Base-by-base conservation (phyloP, 208 protist species). In the Tritrichomonas musculus region DNA sequence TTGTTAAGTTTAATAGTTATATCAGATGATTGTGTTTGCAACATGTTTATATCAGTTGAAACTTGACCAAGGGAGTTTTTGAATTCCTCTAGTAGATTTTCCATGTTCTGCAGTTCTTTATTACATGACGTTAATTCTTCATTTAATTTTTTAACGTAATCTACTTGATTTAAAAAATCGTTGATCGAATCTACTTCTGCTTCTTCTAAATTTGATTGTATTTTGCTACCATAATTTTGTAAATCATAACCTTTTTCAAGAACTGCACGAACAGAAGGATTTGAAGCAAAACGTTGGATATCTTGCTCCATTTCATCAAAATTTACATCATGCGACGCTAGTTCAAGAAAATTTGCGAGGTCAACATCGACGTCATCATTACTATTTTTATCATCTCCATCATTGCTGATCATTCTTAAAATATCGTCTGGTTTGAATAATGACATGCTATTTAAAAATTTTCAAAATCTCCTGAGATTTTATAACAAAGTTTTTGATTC, bases 231-330 rank as follows among this genome's bases (percentile, higher is more conserved):
- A 57, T 53, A 53, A 11, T 88, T 88, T 88, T 47, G 41, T 39
- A 88, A 39, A 88, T 88, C 77, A n/a, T 41, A 25, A 39, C 77
- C 77, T 17, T 60, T 57, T 33, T 53, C 44, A 27, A 88, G 47
- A 57, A 88, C 77, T 88, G 33, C 77, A 27, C 41, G 41, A 57
- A 88, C 77, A 39, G 77, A 88, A 39, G 77, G 77, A 57, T 53
- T 33, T 47, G 77, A 88, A 22, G 77, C 77, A n/a, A 88, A 88
- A 14, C 44, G 25, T 3, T 30, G 9, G 25, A 88, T 88, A 50
- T 88, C 77, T 50, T 88, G 77, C 5, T 88, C 77, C 47, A 49
- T 88, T 88, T 88, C 77, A 88, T 88, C 47, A 36, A 88, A 88
- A 88, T 88, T 57, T 11, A 49, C 41, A 39, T 88, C 77, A 3